Percentiles rank a stretch among this genome's conserved stretches.
Conservation (phyloP, 2,329 filamentous ascomycete species). For the Aureobasidium sp. region DNA sequence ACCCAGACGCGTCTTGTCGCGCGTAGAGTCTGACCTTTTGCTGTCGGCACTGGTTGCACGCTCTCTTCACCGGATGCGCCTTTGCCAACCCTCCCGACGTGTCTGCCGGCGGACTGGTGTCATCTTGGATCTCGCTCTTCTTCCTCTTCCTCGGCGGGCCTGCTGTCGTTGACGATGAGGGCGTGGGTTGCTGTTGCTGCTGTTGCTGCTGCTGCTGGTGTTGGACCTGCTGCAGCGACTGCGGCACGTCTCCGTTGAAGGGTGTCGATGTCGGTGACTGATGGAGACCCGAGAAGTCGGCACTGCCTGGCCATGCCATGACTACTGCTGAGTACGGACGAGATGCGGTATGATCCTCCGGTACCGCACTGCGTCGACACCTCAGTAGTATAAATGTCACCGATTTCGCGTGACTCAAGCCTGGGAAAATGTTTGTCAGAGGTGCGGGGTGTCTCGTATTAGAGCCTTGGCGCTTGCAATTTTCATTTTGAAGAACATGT, state of each 20-base stretch:
- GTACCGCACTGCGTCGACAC: conserved; percentile 3
- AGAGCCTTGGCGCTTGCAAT: neutral
- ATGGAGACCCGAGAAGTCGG: conserved; percentile 14
- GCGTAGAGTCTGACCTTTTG: conserved; percentile 57
- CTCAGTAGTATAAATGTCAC: conserved; percentile 7
- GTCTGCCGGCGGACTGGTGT: conserved; percentile 8
- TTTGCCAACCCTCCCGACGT: conserved; percentile 23
- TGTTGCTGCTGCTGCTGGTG: conserved; percentile 7
- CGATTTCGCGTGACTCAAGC: conserved; percentile 13
- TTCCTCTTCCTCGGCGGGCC: conserved; percentile 17
- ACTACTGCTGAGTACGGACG: neutral
- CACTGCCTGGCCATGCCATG: conserved; percentile 12
- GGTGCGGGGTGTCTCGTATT: neutral
- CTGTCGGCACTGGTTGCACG: conserved; percentile 78
- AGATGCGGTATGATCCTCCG: conserved; percentile 7
- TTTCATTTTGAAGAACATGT: too few species aligned
- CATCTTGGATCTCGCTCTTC: conserved; percentile 18
- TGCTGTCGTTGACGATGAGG: conserved; percentile 10
- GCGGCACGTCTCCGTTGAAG: neutral
- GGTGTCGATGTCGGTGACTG: conserved; percentile 8
- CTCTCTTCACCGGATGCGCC: conserved; percentile 60
- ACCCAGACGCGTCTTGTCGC: neutral
- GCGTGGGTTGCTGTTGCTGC: conserved; percentile 4
- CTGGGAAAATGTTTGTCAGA: neutral
- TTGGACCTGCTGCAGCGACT: conserved; percentile 1